Conservation (phyloP, 2,329 filamentous ascomycete genomes). For the Ascochyta viciae-villosae region DNA sequence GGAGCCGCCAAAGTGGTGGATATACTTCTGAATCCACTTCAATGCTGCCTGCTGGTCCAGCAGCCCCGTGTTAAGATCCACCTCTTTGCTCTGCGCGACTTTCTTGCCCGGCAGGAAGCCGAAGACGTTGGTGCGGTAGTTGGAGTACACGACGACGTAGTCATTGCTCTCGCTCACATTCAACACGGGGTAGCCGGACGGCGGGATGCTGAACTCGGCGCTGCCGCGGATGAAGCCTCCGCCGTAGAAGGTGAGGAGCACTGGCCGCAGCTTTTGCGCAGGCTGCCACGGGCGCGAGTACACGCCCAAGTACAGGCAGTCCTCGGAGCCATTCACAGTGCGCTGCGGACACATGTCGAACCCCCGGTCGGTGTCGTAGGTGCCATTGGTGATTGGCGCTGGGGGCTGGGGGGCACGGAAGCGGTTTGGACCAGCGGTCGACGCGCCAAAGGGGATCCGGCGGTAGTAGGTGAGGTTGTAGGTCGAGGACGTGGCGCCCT, state of each 20-base stretch:
- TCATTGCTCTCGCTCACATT: conserved; percentile 62
- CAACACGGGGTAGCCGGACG: conserved; percentile 64
- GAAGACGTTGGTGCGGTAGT: conserved; percentile 65
- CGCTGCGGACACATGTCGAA: conserved; percentile 68
- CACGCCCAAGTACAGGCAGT: conserved; percentile 67
- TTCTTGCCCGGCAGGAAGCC: conserved; percentile 61
- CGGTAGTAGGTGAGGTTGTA: conserved; percentile 68
- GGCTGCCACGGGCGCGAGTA: conserved; percentile 65
- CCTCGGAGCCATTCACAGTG: conserved; percentile 63
- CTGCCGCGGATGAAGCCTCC: conserved; percentile 67
- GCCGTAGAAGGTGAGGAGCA: conserved; percentile 67
- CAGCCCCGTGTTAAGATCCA: conserved; percentile 60
- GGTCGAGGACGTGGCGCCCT: conserved; percentile 57
- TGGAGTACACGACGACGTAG: conserved; percentile 60
- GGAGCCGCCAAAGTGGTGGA: conserved; percentile 63
- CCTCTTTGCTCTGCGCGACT: conserved; percentile 53
- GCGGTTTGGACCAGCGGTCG: conserved; percentile 64
- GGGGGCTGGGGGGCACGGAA: conserved; percentile 69
- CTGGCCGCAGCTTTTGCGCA: conserved; percentile 56
- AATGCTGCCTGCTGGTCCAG: conserved; percentile 62
- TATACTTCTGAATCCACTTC: conserved; percentile 62
- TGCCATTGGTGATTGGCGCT: conserved; percentile 53
- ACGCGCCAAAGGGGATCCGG: conserved; percentile 67
- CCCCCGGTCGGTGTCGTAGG: conserved; percentile 62
- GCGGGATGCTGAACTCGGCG: conserved; percentile 63